phyloP scores from a whole-genome alignment of 371 early-diverging fungal genomes.

The Apophysomyces elegans region DNA sequence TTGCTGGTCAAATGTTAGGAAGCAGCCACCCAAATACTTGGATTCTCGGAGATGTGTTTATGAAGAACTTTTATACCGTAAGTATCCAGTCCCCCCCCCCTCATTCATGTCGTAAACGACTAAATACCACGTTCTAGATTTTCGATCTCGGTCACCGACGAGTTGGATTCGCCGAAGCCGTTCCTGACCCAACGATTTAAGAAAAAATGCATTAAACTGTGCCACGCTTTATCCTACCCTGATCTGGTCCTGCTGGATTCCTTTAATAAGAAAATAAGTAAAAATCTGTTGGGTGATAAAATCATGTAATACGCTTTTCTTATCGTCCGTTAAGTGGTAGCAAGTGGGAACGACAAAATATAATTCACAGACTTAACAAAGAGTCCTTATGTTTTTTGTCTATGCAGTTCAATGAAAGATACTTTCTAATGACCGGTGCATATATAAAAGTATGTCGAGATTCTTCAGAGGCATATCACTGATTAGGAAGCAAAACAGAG shows the following conservation, averaged over 20 bases:
- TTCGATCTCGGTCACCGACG: constrained; percentile 69
- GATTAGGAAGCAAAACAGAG: no score
- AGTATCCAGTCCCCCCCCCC: neutral
- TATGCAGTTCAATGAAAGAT: no score
- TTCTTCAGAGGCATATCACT: neutral
- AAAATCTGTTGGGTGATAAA: no score
- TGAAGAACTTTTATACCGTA: constrained; percentile 78
- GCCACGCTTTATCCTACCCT: neutral
- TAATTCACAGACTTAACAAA: no score
- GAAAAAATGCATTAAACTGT: constrained; percentile 15
- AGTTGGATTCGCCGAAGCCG: constrained; percentile 68
- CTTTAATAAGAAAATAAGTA: no score
- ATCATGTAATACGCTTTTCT: no score
- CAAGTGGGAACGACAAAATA: no score
- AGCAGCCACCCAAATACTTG: constrained; percentile 47
- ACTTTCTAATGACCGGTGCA: no score
- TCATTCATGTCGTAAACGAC: neutral
- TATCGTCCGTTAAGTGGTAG: no score
- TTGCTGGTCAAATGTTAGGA: constrained; percentile 50
- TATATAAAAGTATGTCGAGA: no score
- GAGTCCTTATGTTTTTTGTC: no score
- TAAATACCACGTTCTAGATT: constrained; percentile 34
- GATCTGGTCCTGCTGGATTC: no score
- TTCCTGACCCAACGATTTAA: constrained; percentile 15
- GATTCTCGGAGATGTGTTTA: constrained; percentile 83